Conservation (phyloP, 371 early-diverging fungal genomes). For the Actinomortierella wolfii region DNA sequence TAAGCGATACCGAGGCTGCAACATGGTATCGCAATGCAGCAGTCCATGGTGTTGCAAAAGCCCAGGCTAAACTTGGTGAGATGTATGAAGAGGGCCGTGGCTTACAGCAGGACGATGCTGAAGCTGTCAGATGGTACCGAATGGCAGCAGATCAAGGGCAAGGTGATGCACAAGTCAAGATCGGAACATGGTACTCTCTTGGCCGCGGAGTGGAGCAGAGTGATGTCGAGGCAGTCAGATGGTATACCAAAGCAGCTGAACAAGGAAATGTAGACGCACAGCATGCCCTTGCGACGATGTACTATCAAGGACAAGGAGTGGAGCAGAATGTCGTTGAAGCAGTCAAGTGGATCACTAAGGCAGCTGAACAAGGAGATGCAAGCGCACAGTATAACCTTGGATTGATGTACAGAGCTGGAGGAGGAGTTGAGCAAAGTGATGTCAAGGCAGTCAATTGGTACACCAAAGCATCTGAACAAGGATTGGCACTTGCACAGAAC, state of each 20-base stretch:
- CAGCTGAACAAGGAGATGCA: constrained; percentile 73
- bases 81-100: constrained; percentile 84
- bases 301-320: constrained; percentile 84
- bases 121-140: constrained; percentile 72
- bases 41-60: constrained; percentile 59
- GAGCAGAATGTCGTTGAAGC: constrained; percentile 66
- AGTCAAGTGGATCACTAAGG: constrained; percentile 67
- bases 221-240: constrained; percentile 65
- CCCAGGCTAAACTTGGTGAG: constrained; percentile 74
- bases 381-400: constrained; percentile 80
- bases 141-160: constrained; percentile 76
- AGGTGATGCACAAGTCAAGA: constrained; percentile 73
- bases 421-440: constrained; percentile 65
- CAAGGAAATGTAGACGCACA: constrained; percentile 77
- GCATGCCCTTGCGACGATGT: constrained; percentile 83
- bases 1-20: constrained; percentile 68
- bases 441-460: constrained; percentile 76
- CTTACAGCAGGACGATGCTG: constrained; percentile 55
- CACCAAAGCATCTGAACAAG: constrained; percentile 72
- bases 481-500: constrained; percentile 63
- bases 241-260: constrained; percentile 79
- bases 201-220: constrained; percentile 79
- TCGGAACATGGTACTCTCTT: constrained; percentile 83
- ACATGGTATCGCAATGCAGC: constrained; percentile 76
- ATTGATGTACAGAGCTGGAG: constrained; percentile 80